These are phyloP conservation scores for Debaryomyces psychrophilus DNA, from an alignment of 1,139 yeast genomes.

Conservation along the genomic window DNA sequence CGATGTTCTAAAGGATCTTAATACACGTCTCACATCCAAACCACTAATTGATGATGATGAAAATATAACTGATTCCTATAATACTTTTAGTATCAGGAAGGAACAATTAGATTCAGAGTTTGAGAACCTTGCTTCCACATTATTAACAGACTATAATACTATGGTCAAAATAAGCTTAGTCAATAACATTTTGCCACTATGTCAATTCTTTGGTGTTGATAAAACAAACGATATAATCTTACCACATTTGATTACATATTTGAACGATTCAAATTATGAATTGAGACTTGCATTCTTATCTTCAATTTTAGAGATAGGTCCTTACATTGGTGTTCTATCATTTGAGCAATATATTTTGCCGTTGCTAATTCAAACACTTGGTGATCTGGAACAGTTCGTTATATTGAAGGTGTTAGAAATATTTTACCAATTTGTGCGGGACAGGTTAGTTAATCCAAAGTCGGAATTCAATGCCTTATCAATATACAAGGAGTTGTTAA, in stretches of 20 bases:
- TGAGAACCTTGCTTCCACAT: slow-evolving; percentile 63
- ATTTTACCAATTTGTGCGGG: slow-evolving; percentile 43
- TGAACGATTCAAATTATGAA: slow-evolving; percentile 76
- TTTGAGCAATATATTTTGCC: slow-evolving; percentile 90
- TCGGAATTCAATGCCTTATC: slow-evolving; percentile 45
- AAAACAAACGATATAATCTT: slow-evolving; percentile 84
- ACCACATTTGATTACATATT: slow-evolving; percentile 87
- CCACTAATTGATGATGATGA: slow-evolving; percentile 12
- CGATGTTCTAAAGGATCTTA: slow-evolving; percentile 22
- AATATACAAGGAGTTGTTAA: slow-evolving; percentile 42
- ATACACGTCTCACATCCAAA: slow-evolving; percentile 12
- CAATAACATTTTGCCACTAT: slow-evolving; percentile 68
- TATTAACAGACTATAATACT: slow-evolving; percentile 70
- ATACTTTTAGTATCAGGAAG: slow-evolving; percentile 28
- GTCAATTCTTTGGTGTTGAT: slow-evolving; percentile 83
- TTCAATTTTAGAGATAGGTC: slow-evolving; percentile 76
- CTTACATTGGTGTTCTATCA: slow-evolving; percentile 78
- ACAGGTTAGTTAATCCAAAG: slow-evolving; percentile 39
- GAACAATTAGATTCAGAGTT: slow-evolving; percentile 46
- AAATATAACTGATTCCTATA: slow-evolving; percentile 15
- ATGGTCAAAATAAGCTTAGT: slow-evolving; percentile 73
- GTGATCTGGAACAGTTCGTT: slow-evolving; percentile 83
- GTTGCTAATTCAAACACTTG: slow-evolving; percentile 74
- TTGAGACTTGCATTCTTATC: slow-evolving; percentile 72
- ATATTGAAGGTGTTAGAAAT: slow-evolving; percentile 75